These are phyloP conservation scores for Diutina pseudorugosa DNA, from an alignment of 1,139 yeast species.

Conservation along the genomic window DNA sequence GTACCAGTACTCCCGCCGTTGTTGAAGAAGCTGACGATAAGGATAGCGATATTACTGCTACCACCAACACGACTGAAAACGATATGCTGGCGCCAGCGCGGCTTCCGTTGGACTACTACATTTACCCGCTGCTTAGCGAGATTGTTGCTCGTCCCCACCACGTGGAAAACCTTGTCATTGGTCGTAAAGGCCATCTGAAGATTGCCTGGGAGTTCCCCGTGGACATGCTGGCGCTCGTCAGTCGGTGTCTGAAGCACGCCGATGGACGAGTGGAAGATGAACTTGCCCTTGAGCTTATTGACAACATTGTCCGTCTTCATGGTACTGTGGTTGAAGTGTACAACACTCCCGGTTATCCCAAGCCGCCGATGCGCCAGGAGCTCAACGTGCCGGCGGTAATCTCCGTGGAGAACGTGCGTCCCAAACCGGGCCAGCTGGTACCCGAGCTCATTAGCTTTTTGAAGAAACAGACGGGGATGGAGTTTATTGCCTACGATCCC, in stretches of 20 bases:
- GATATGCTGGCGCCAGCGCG: not conserved
- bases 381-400: slow-evolving; percentile 79
- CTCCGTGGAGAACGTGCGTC: slow-evolving; percentile 36
- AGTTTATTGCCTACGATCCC: slow-evolving; percentile 70
- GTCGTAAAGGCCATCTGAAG: slow-evolving; percentile 67
- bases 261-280: not conserved
- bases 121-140: not conserved
- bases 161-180: slow-evolving; percentile 64
- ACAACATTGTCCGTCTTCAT: slow-evolving; percentile 41
- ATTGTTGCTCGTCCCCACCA: not conserved
- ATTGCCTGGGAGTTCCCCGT: slow-evolving; percentile 63
- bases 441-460: slow-evolving; percentile 34
- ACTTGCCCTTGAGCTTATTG: not conserved
- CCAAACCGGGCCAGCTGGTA: slow-evolving; percentile 13
- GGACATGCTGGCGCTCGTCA: slow-evolving; percentile 19
- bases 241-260: not conserved
- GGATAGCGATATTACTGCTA: too few species aligned
- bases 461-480: slow-evolving; percentile 48
- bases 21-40: not conserved
- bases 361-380: slow-evolving; percentile 62
- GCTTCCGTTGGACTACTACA: not conserved
- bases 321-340: slow-evolving; percentile 54
- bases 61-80: not conserved
- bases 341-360: slow-evolving; percentile 17
- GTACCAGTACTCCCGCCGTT: not conserved